Percentiles rank a stretch among this genome's conserved stretches.
These are phyloP conservation scores for Phaeotremella skinneri DNA, from an alignment of 768 basidiomycete species.

Conservation along the genomic window DNA sequence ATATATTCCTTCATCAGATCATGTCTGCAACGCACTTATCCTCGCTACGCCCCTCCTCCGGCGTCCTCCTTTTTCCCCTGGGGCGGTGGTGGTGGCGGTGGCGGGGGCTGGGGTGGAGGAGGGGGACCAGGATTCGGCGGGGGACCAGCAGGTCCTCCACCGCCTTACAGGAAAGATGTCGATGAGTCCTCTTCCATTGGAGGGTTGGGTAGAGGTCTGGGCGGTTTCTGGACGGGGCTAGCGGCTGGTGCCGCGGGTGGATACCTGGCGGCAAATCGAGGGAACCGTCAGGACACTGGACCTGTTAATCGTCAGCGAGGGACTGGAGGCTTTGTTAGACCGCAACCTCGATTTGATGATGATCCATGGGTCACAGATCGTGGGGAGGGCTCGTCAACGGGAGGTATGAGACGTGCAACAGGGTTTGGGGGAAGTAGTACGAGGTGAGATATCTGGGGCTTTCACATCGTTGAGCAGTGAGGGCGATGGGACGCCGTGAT, in stretches of 20 bases:
- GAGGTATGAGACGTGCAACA: slow-evolving; percentile 70
- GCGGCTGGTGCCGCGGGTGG: slow-evolving; percentile 69
- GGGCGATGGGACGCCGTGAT: no score
- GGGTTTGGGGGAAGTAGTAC: slow-evolving; percentile 76
- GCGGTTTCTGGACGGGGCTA: slow-evolving; percentile 84
- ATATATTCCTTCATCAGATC: not conserved
- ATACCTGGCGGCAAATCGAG: slow-evolving; percentile 57
- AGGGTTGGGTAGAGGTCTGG: slow-evolving; percentile 38
- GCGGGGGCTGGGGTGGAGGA: slow-evolving; percentile 52
- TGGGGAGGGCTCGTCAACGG: slow-evolving; percentile 71
- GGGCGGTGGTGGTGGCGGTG: slow-evolving; percentile 40
- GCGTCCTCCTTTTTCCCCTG: slow-evolving; percentile 35
- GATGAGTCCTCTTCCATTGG: slow-evolving; percentile 46
- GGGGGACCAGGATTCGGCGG: slow-evolving; percentile 55
- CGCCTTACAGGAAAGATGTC: slow-evolving; percentile 54
- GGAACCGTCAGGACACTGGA: slow-evolving; percentile 16
- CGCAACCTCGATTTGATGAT: slow-evolving; percentile 18
- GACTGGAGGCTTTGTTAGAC: slow-evolving; percentile 46
- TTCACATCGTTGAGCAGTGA: no score
- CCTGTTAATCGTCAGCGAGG: slow-evolving; percentile 26
- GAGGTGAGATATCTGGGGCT: slow-evolving; percentile 59
- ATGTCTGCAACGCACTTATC: slow-evolving; percentile 3
- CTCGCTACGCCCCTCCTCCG: slow-evolving; percentile 8
- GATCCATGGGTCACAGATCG: slow-evolving; percentile 55
- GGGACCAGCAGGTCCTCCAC: slow-evolving; percentile 59